phyloP scores from a whole-genome alignment of 2,329 filamentous ascomycete species.

The Colletotrichum shisoi region DNA sequence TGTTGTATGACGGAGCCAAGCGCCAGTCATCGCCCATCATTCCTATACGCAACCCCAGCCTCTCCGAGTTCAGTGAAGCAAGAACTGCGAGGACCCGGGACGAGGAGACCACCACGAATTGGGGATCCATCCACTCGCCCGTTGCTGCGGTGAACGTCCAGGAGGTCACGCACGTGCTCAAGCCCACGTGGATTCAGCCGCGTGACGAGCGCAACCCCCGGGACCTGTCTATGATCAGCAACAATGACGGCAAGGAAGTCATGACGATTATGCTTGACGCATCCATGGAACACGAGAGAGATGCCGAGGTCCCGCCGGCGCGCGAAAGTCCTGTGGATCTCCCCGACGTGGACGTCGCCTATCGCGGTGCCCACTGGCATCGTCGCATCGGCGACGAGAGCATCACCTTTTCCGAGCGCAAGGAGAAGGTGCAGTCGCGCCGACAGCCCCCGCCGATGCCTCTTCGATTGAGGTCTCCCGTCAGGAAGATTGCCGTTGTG shows the following conservation, averaged over 20 bases:
- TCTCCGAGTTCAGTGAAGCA: slow-evolving; percentile 49
- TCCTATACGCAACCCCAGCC: slow-evolving; percentile 50
- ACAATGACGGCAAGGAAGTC: slow-evolving; percentile 48
- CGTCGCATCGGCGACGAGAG: slow-evolving; percentile 66
- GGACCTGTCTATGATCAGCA: slow-evolving; percentile 34
- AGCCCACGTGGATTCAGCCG: slow-evolving; percentile 52
- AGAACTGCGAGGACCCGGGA: slow-evolving; percentile 47
- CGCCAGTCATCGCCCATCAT: slow-evolving; percentile 62
- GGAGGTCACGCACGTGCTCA: slow-evolving; percentile 52
- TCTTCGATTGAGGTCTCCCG: slow-evolving; percentile 57
- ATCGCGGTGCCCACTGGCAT: slow-evolving; percentile 56
- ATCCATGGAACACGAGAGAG: slow-evolving; percentile 41
- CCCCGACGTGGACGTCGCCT: slow-evolving; percentile 35
- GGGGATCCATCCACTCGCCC: slow-evolving; percentile 62
- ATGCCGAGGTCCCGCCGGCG: slow-evolving; percentile 40
- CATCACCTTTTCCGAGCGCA: slow-evolving; percentile 66
- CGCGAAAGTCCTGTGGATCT: slow-evolving; percentile 44
- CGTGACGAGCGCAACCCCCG: slow-evolving; percentile 34
- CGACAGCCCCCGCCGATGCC: slow-evolving; percentile 66
- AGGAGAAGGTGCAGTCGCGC: slow-evolving; percentile 54
- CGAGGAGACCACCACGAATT: slow-evolving; percentile 56
- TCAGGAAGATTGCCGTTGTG: slow-evolving; percentile 53
- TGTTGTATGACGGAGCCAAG: slow-evolving; percentile 47
- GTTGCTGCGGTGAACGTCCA: slow-evolving; percentile 56
- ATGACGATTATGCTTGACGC: slow-evolving; percentile 58